A percentile compares a stretch with the other conserved stretches of the same genome.
Evolutionary conservation across 768 basidiomycete genomes (phyloP).

Genomic region (Mycena metata): DNA sequence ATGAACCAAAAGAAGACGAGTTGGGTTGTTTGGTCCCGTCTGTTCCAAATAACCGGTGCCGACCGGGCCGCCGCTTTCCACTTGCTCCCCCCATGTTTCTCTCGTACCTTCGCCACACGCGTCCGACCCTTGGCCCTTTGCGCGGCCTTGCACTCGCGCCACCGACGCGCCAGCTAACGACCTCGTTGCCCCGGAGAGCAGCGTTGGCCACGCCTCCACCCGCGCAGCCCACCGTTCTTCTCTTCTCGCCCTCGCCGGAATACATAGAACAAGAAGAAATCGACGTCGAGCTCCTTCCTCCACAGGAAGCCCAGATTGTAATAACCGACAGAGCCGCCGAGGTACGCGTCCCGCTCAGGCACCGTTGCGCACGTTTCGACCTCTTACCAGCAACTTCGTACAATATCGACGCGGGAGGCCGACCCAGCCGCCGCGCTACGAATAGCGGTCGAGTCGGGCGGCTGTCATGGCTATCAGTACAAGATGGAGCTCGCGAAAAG

Average conservation of each 20-base stretch:
- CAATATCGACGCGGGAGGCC: conserved; percentile 75
- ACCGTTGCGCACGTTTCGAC: conserved; percentile 17
- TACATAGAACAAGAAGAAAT: conserved; percentile 73
- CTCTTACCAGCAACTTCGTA: conserved; percentile 76
- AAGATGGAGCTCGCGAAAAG: conserved; percentile 84
- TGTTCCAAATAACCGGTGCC: neutral
- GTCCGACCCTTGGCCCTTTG: conserved; percentile 7
- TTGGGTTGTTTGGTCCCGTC: conserved; percentile 13
- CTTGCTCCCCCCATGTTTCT: conserved; percentile 20
- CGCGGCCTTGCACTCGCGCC: neutral
- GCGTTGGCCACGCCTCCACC: conserved; percentile 59
- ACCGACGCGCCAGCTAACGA: conserved; percentile 39
- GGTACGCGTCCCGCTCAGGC: conserved; percentile 53
- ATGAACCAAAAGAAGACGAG: conserved; percentile 5
- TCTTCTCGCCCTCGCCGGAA: conserved; percentile 64
- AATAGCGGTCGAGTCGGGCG: conserved; percentile 91
- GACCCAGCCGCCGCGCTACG: conserved; percentile 78
- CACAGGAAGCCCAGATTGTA: conserved; percentile 65
- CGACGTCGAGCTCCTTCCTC: conserved; percentile 70
- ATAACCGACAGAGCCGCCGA: conserved; percentile 85
- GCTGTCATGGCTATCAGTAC: conserved; percentile 98
- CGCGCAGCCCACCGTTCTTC: conserved; percentile 61
- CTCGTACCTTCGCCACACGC: conserved; percentile 16
- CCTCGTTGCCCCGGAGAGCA: conserved; percentile 44
- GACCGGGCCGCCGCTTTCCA: neutral